Evolutionary conservation across 2,329 filamentous ascomycete species (phyloP).

Genomic region (Trichoderma hamatum): DNA sequence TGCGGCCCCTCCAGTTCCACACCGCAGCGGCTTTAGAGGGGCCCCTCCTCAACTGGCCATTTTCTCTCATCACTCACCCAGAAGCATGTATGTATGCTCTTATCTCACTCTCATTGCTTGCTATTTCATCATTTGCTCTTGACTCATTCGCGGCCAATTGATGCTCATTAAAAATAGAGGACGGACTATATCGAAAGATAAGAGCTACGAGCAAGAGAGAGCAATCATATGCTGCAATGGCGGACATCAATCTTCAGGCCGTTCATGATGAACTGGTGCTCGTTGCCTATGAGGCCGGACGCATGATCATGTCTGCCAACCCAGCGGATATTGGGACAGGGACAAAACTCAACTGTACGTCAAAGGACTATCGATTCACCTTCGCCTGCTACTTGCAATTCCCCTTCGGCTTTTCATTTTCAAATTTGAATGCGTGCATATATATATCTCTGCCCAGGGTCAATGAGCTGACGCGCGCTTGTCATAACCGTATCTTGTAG

Average conservation of each 20-base stretch:
- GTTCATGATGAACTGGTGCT: conserved; percentile 64
- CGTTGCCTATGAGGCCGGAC: conserved; percentile 65
- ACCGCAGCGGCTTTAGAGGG: background rate
- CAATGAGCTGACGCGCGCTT: conserved; percentile 18
- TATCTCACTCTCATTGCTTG: background rate
- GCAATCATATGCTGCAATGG: conserved; percentile 44
- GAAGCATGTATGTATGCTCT: background rate
- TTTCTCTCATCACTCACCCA: background rate
- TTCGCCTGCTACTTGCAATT: background rate
- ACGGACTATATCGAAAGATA: background rate
- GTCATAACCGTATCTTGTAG: conserved; percentile 40
- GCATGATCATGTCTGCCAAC: conserved; percentile 65
- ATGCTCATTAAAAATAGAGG: background rate
- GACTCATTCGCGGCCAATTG: background rate
- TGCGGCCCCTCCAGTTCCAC: conserved; percentile 26
- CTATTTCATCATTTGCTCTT: background rate
- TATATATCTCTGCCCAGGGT: background rate
- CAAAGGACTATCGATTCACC: conserved; percentile 6
- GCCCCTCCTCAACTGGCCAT: background rate
- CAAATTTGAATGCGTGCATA: background rate
- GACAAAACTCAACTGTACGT: conserved; percentile 67
- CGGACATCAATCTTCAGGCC: conserved; percentile 60
- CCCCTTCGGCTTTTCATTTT: background rate
- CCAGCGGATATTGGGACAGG: conserved; percentile 59
- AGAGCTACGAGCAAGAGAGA: background rate